These are phyloP conservation scores for Chalaropsis ovoidea DNA, from an alignment of 2,329 filamentous ascomycete genomes.

Conservation along the genomic window DNA sequence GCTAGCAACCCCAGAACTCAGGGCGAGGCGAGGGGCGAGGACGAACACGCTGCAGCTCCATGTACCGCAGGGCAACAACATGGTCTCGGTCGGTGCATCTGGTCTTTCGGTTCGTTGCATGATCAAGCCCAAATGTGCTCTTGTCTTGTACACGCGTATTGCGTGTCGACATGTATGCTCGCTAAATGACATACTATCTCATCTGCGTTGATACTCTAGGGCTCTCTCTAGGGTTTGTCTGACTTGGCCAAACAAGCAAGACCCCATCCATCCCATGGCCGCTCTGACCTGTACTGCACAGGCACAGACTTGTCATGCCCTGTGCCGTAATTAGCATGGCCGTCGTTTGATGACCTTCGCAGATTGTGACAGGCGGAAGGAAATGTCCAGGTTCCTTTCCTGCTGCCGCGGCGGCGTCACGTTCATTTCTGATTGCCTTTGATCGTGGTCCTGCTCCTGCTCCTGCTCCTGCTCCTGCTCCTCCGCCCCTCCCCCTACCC, in stretches of 20 bases:
- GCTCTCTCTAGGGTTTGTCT: no score
- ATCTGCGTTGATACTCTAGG: no score
- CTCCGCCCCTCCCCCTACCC: not conserved
- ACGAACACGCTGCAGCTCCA: no score
- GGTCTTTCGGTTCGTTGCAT: no score
- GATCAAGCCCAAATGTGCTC: no score
- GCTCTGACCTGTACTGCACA: conserved; percentile 9
- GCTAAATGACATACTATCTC: no score
- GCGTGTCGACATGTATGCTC: no score
- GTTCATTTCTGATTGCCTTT: not conserved
- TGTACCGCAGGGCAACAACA: no score
- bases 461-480: not conserved
- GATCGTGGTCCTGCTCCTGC: not conserved
- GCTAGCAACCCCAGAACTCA: no score
- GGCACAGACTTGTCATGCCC: not conserved
- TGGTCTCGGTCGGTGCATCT: no score
- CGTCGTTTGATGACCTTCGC: not conserved
- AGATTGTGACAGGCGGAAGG: conserved; percentile 5
- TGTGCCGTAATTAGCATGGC: not conserved
- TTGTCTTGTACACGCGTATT: no score
- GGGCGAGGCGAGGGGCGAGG: no score
- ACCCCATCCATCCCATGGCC: not conserved
- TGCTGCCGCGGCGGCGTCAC: not conserved
- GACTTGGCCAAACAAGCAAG: not conserved
- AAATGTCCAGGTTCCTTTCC: not conserved